phyloP scores from a whole-genome alignment of 768 basidiomycete species.

The Podaxis sp. region DNA sequence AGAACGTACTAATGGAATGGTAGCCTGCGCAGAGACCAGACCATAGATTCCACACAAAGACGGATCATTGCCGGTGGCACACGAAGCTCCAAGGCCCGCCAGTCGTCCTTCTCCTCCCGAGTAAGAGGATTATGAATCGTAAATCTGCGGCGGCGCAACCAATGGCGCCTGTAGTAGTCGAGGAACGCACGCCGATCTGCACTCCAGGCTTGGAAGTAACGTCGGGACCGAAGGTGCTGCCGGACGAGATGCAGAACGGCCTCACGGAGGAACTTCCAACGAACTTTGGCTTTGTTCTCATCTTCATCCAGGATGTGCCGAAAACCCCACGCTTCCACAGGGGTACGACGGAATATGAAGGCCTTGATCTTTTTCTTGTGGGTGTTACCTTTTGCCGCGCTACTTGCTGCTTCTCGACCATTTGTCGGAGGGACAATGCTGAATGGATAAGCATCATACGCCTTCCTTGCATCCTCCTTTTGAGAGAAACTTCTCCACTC shows the following conservation, averaged over 20 bases:
- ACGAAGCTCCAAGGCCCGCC: conserved; percentile 27
- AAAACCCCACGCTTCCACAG: conserved; percentile 22
- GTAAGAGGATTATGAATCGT: conserved; percentile 23
- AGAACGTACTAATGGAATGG: conserved; percentile 33
- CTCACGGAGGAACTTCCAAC: conserved; percentile 15
- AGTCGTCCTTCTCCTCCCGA: conserved; percentile 26
- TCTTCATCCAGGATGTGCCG: conserved; percentile 24
- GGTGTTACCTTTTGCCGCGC: background rate
- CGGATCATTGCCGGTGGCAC: conserved; percentile 32
- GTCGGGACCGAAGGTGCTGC: background rate
- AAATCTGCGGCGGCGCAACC: conserved; percentile 27
- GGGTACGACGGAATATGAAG: background rate
- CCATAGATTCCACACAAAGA: conserved; percentile 30
- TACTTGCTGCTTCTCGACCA: background rate
- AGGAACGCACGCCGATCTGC: conserved; percentile 30
- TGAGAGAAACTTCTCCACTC: background rate
- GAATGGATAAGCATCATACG: background rate
- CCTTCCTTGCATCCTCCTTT: background rate
- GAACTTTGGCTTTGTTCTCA: conserved; percentile 15
- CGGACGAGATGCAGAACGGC: conserved; percentile 11
- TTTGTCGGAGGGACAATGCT: background rate
- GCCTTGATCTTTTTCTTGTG: background rate
- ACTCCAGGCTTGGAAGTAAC: conserved; percentile 22
- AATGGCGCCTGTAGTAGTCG: conserved; percentile 25
- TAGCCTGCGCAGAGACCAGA: conserved; percentile 32